Evolutionary conservation across 2,329 filamentous ascomycete species (phyloP), one percentile per base, ranked within the genome.

Genomic region (Fusarium tuaranense): DNA sequence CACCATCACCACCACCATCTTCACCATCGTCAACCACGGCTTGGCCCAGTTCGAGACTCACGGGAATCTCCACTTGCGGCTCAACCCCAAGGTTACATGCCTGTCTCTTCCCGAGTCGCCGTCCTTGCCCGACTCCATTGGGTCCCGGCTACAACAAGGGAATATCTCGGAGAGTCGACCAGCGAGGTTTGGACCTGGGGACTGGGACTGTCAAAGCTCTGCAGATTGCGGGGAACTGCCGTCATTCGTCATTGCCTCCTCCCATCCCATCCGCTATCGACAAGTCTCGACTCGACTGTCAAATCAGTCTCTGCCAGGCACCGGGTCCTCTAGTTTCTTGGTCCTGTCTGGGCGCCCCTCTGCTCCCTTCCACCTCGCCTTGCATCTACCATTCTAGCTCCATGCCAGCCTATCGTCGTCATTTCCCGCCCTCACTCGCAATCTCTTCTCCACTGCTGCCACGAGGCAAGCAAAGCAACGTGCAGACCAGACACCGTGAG

Each of bases 121-220:
- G 48, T 58, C 53, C 39, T 44, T 18, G 22, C 51, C 51, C 62
- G 53, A 53, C 66, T 71, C 67, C 65, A 77, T 78, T 75, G 72
- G 74, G 58, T 62, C 73, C 32, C 68, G 68, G 67, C 72, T 53
- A 67, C 68, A 72, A 60, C 68, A 72, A 77, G 72, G 78, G 72
- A 74, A 75, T 77, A 77, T 79, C 69, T 76, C 76, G 77, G 76
- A 68, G 57, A 74, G 62, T 67, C 55, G 53, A 60, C 64, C 46
- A 59, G 44, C 44, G 62, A 70, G 46, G 18, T 34, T 27, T 69
- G 65, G 64, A 51, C 59, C 68, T 63, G 63, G 63, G 65, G 61
- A 22, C 53, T 71, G 68, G 65, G 61, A 22, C 53, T 71, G 68
- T 71, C 69, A 71, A 71, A 71, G 71, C 67, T 71, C 44, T 73